These are phyloP conservation scores for Boletus sensibilis DNA, from an alignment of 768 basidiomycete species.

Conservation along the genomic window DNA sequence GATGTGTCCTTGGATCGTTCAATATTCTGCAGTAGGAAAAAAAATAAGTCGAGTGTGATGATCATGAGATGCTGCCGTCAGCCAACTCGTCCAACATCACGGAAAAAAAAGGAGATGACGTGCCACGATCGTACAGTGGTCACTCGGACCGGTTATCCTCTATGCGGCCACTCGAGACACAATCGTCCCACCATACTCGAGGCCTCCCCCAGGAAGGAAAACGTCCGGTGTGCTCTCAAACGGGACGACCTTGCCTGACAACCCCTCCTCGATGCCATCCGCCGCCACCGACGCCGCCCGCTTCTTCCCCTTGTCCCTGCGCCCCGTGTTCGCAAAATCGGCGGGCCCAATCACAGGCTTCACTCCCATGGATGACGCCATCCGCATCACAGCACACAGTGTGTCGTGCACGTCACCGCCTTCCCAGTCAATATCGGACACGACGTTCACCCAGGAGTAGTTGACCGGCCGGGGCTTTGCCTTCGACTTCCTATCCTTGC, in stretches of 20 bases:
- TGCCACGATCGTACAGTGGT: background rate
- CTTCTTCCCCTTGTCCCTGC: slow-evolving; percentile 31
- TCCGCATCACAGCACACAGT: slow-evolving; percentile 38
- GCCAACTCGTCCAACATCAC: background rate
- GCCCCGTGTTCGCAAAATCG: slow-evolving; percentile 22
- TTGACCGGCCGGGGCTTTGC: slow-evolving; percentile 48
- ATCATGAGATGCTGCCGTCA: background rate
- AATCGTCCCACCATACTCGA: slow-evolving; percentile 36
- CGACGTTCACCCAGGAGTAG: slow-evolving; percentile 80
- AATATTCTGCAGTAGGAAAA: background rate
- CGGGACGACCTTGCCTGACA: slow-evolving; percentile 31
- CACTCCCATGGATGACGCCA: slow-evolving; percentile 37
- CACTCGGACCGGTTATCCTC: background rate
- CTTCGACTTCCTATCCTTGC: slow-evolving; percentile 33
- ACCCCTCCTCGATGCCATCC: slow-evolving; percentile 18
- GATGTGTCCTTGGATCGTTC: slow-evolving; percentile 11
- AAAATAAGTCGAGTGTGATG: background rate
- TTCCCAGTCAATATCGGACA: slow-evolving; percentile 82
- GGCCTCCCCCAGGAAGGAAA: slow-evolving; percentile 28
- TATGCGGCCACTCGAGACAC: slow-evolving; percentile 36
- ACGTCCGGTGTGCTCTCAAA: slow-evolving; percentile 36
- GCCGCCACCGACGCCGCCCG: slow-evolving; percentile 8
- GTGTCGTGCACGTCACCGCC: slow-evolving; percentile 68
- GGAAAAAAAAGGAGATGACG: background rate
- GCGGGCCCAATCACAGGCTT: slow-evolving; percentile 24